Percentiles rank a stretch among this genome's conserved stretches.
phyloP scores from a whole-genome alignment of 257 asterid species.

The Nemophila menziesii region DNA sequence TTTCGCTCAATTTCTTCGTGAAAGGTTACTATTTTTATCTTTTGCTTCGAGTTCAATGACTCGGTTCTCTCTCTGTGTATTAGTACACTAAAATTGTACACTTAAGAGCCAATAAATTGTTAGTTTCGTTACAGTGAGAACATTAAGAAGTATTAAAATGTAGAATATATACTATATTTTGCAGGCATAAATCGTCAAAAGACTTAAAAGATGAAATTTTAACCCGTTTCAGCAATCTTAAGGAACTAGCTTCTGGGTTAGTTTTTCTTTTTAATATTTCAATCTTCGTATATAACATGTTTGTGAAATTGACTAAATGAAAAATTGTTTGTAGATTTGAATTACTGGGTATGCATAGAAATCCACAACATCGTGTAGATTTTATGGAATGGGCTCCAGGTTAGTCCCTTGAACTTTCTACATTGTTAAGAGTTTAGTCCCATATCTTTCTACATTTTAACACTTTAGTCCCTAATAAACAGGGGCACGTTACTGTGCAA shows the following conservation, averaged over 20 bases:
- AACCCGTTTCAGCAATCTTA: conserved; percentile 37
- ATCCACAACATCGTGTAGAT: conserved; percentile 85
- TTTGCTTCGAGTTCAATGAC: no score
- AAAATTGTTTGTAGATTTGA: conserved; percentile 45
- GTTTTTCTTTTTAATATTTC: conserved; percentile 6
- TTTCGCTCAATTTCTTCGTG: conserved; percentile 79
- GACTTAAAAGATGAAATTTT: conserved; percentile 64
- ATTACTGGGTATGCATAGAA: conserved; percentile 77
- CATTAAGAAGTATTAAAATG: background rate
- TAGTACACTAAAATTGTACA: no score
- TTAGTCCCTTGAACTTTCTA: conserved; percentile 13
- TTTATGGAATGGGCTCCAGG: conserved; percentile 99
- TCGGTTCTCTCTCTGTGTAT: background rate
- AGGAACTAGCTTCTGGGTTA: conserved; percentile 86
- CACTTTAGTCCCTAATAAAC: conserved; percentile 17
- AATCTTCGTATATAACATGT: background rate
- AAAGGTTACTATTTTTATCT: conserved; percentile 33
- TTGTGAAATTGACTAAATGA: conserved; percentile 8
- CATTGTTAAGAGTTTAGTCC: background rate
- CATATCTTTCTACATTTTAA: no score
- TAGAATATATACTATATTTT: conserved; percentile 1
- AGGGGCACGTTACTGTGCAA: conserved; percentile 97
- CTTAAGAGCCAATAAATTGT: no score
- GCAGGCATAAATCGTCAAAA: conserved; percentile 76
- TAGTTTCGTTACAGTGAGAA: no score